Conservation (phyloP, 179 eudicot species). For the Drosera spatulata region DNA sequence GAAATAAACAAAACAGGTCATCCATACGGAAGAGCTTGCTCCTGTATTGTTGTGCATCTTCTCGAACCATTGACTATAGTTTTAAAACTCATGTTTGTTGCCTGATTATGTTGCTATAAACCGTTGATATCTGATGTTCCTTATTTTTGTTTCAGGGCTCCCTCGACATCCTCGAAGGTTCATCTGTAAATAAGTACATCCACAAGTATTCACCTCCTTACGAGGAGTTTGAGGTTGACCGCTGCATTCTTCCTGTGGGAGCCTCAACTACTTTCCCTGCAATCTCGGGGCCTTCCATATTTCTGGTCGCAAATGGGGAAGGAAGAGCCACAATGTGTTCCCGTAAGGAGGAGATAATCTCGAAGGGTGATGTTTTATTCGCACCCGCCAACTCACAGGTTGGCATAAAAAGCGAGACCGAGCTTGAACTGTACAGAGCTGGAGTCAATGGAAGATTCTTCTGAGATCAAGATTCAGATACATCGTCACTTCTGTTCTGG, state of each 20-base stretch:
- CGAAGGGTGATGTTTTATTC: constrained; percentile 63
- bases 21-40: no score
- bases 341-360: constrained; percentile 20
- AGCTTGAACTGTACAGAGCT: constrained; percentile 61
- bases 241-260: constrained; percentile 38
- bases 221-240: constrained; percentile 89
- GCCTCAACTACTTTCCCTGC: constrained; percentile 31
- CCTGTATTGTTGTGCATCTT: no score
- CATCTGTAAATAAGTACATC: constrained; percentile 29
- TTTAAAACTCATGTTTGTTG: no score
- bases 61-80: no score
- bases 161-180: constrained; percentile 49
- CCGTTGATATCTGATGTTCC: not conserved
- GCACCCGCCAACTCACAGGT: constrained; percentile 47
- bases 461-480: not conserved
- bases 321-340: constrained; percentile 30
- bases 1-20: no score
- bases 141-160: constrained; percentile 40
- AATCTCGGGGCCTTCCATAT: constrained; percentile 60
- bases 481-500: not conserved
- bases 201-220: constrained; percentile 62
- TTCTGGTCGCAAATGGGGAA: constrained; percentile 42
- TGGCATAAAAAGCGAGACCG: constrained; percentile 28
- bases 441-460: constrained; percentile 61
- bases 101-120: no score